Evolutionary conservation across 1,139 yeast species (phyloP), one percentile per base, ranked within the genome.

Genomic region (Pichia sp.): DNA sequence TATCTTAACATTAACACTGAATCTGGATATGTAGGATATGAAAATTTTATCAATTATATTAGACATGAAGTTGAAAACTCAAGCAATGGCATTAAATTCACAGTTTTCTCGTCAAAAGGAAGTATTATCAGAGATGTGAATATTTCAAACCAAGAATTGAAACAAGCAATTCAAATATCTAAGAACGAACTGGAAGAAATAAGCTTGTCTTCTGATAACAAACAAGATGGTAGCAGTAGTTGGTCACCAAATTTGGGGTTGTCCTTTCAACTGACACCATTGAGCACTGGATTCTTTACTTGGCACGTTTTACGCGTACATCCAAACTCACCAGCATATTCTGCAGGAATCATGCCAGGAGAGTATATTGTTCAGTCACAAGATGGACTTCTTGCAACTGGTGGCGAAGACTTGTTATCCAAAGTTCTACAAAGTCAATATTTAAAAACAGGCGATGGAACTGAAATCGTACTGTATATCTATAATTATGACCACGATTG

Each of bases 91-190:
- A 58, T 84, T n/a, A 64, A 71, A 2, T 67, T 90, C 38, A 81
- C 77, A 42, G 80, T 88, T 3, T 92, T 96, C 95, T 81, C 79
- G 44, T 92, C 95, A 4, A 90, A 90, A 64, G 98, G 98, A 32
- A 90, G 95, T 2, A 61, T 72, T 3, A 62, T 73, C 23, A 72
- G 94, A 51, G 71, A 71, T 33, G 67, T 85, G 1, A 52, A 56
- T 1, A 52, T 85, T 7, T 71, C 77, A 5, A 65, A 79, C 23
- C 55, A 60, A 10, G 48, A 40, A 29, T 29, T 47, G 3, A 46
- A 49, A 9, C 44, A 55, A 2, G 57, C 51, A 10, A 11, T 28
- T 7, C 33, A 39, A 4, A 35, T 36, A 2, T 16, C 11, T 7
- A 7, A 11, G 11, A 38, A 38, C 2, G 44, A 55, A 8, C 55